Percentiles rank a stretch among this genome's conserved stretches.
Conservation (phyloP, 2,329 filamentous ascomycete genomes). For the Aspergillus flavus region DNA sequence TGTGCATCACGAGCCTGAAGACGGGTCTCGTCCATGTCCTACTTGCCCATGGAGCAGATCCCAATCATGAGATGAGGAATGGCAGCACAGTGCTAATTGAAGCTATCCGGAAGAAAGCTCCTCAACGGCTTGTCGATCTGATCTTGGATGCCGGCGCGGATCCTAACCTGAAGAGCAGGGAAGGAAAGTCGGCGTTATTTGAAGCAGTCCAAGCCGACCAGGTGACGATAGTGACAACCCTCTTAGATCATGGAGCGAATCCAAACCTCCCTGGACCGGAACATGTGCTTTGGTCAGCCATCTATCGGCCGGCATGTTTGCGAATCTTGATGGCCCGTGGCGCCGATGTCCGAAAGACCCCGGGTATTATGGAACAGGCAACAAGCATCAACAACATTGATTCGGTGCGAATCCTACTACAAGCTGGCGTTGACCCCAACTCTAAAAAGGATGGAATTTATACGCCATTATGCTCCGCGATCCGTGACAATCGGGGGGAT, state of each 20-base stretch:
- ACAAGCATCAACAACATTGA: slow-evolving; percentile 66
- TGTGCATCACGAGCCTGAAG: slow-evolving; percentile 56
- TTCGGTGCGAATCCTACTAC: slow-evolving; percentile 59
- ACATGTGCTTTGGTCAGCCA: slow-evolving; percentile 68
- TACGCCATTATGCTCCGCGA: slow-evolving; percentile 68
- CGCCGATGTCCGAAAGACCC: slow-evolving; percentile 62
- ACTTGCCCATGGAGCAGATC: slow-evolving; percentile 63
- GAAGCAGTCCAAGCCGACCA: slow-evolving; percentile 61
- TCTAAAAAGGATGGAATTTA: slow-evolving; percentile 67
- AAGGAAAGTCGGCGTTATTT: slow-evolving; percentile 66
- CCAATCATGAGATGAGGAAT: slow-evolving; percentile 55
- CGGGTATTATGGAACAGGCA: slow-evolving; percentile 67
- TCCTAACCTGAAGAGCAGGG: slow-evolving; percentile 60
- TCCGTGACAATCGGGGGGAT: slow-evolving; percentile 66
- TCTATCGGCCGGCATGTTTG: slow-evolving; percentile 61
- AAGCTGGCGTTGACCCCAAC: slow-evolving; percentile 63
- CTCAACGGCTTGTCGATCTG: slow-evolving; percentile 59
- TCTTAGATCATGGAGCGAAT: slow-evolving; percentile 64
- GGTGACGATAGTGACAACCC: slow-evolving; percentile 57
- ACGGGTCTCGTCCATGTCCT: slow-evolving; percentile 61
- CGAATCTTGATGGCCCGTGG: slow-evolving; percentile 61
- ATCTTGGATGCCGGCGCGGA: slow-evolving; percentile 63
- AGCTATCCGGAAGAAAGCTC: slow-evolving; percentile 62
- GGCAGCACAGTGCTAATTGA: slow-evolving; percentile 65
- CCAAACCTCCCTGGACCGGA: slow-evolving; percentile 70